These are phyloP conservation scores for Rhizopus delemar DNA, from an alignment of 371 early-diverging fungal genomes.

Conservation along the genomic window DNA sequence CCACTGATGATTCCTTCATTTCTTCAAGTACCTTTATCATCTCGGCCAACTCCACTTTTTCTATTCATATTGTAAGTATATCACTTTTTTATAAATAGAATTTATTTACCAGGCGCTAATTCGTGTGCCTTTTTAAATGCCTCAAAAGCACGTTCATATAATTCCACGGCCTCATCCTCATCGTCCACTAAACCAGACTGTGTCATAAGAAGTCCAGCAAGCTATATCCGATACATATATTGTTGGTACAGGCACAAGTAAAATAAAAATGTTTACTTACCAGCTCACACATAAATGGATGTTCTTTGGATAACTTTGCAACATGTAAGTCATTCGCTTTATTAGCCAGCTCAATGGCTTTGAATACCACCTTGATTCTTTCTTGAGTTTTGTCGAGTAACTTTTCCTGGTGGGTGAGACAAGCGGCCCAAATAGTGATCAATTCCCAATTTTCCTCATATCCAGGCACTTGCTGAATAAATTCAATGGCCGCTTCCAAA, in stretches of 20 bases:
- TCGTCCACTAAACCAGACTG: conserved; percentile 38
- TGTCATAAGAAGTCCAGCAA: conserved; percentile 36
- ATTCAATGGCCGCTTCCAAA: conserved; percentile 17
- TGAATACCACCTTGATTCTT: conserved; percentile 16
- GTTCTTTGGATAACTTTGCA: conserved; percentile 29
- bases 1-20: background rate
- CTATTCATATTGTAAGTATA: background rate
- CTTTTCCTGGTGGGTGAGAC: conserved; percentile 33
- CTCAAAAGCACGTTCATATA: conserved; percentile 30
- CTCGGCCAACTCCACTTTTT: background rate
- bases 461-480: conserved; percentile 25
- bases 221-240: conserved; percentile 13
- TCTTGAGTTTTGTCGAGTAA: conserved; percentile 20
- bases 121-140: conserved; percentile 27
- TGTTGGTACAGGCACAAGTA: background rate
- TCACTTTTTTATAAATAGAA: background rate
- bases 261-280: conserved; percentile 16
- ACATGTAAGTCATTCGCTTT: conserved; percentile 26
- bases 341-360: conserved; percentile 21
- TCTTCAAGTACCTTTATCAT: conserved; percentile 2
- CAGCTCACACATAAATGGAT: conserved; percentile 40
- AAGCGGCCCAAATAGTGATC: conserved; percentile 34
- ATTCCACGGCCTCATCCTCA: conserved; percentile 43
- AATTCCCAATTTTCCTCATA: conserved; percentile 31
- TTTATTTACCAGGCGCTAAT: conserved; percentile 24